Evolutionary conservation across 2,329 filamentous ascomycete species (phyloP), one percentile per base, ranked within the genome.

Genomic region (Alternaria sp.): DNA sequence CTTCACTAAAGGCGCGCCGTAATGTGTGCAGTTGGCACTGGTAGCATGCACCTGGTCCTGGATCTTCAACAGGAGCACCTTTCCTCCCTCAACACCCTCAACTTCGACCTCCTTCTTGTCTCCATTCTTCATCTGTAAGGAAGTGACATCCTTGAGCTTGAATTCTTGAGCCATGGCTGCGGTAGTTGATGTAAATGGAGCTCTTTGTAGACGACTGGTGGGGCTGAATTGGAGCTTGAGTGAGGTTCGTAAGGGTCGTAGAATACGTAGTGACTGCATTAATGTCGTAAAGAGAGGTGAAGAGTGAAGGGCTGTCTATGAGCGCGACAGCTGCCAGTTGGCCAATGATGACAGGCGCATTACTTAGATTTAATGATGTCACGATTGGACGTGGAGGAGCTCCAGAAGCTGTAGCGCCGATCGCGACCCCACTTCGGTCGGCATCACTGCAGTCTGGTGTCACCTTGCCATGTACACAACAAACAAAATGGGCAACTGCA

Each of bases 91-190:
- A 46, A 99, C 85, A 19, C 95, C 96, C 73, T 98, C 95, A 5
- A 99, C 91, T 73, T 97, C 93, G 13, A 88, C 91, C 80, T 98
- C 94, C 67, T 91, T 86, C 84, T 97, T 98, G 71, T 96, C 90
- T 19, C 93, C 90, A 28, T 90, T 89, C 78, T 91, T 87, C 67
- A 98, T 84, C 68, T 90, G 87, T 59, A 97, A 85, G 71, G 90
- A 91, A 50, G 87, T 86, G 65, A 97, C 82, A 76, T 87, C 91
- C 80, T 96, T 96, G 75, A 97, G 87, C 79, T 84, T 85, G 77
- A 80, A 85, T 68, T 85, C 81, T 66, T 80, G 78, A 11, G 82
- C 79, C 83, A 84, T 84, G 62, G 67, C 67, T 74, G 71, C 63
- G 45, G 73, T 61, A 43, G 67, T 74, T 30, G 68, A 75, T 53